Base-by-base conservation (phyloP, 2,329 filamentous ascomycete genomes). In the Madurella fahalii region DNA sequence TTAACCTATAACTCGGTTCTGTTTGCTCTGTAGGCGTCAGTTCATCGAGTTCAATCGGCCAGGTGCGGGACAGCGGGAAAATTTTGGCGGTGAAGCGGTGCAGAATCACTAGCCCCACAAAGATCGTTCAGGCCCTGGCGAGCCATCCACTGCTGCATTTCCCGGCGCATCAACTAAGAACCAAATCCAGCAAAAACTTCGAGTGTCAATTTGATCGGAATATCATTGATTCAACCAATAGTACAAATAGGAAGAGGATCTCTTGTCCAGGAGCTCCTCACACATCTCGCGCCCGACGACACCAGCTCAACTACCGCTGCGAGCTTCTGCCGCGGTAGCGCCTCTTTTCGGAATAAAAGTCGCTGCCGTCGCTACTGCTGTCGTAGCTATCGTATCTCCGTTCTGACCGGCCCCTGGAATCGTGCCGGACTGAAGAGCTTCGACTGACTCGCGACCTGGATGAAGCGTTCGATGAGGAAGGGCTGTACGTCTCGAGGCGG, bases 31-130 rank as follows among this genome's bases (percentile, higher is more conserved):
- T 16, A 34, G n/a, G 18, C 41, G 8, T 41, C 30, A 37, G 4
- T 5, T 47, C 16, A 42, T 39, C n/a, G 32, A 48, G 25, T 31
- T 31, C 32, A 13, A n/a, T n/a, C n/a, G 17, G 15, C 20, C 34
- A 4, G 43, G 43, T 40, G 50, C 56, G 57, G 56, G 52, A 44
- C 48, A 44, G 18, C 4, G 20, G 20, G 54, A 60, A 63, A 63
- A 63, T 58, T 65, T 64, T 64, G 59, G 64, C 64, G 64, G 64
- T 63, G 47, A 58, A 11, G 16, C 1, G 11, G 20, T 56, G 64
- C 64, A 65, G 58, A 64, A 65, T 52, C 11, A 5, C 20, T 2
- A 34, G 52, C 45, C 56, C 56, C 34, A 37, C 34, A 37, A 12
- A 37, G 9, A 7, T 7, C 25, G n/a, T 9, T 5, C 34, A 5